Percentiles rank a stretch among this genome's conserved stretches.
Evolutionary conservation across 345 rosid species (phyloP).

Genomic region (Eucalyptus polybractea): DNA sequence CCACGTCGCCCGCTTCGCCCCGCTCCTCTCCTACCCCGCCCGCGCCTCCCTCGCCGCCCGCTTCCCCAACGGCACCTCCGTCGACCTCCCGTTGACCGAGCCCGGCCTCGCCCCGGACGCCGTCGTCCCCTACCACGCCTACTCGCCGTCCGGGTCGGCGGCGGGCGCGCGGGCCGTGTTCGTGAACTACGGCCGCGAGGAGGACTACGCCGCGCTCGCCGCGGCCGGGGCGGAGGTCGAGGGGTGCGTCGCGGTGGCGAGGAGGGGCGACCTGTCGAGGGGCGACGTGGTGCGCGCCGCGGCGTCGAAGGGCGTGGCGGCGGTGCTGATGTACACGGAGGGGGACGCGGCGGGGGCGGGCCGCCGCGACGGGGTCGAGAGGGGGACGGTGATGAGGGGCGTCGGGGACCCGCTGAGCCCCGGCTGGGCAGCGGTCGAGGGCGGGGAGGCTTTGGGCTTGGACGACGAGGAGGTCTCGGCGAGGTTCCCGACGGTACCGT

Average conservation of each 20-base stretch:
- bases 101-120: conserved; percentile 3
- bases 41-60: conserved; percentile 46
- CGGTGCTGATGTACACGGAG: conserved; percentile 65
- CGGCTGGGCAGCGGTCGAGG: conserved; percentile 77
- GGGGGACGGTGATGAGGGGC: conserved; percentile 94
- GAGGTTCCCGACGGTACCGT: conserved; percentile 66
- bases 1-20: conserved; percentile 29
- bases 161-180: conserved; percentile 36
- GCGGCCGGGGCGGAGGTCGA: conserved; percentile 47
- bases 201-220: conserved; percentile 56
- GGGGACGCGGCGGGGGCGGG: conserved; percentile 16
- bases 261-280: conserved; percentile 53
- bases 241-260: conserved; percentile 49
- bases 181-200: conserved; percentile 63
- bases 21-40: conserved; percentile 71
- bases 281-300: conserved; percentile 57
- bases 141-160: conserved; percentile 76
- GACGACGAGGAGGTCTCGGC: conserved; percentile 39
- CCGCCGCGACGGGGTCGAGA: conserved; percentile 32
- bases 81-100: conserved; percentile 31
- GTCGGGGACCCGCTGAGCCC: conserved; percentile 91
- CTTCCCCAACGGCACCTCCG: conserved; percentile 28
- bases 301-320: conserved; percentile 57
- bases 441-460: conserved; percentile 50
- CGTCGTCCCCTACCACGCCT: conserved; percentile 80